phyloP scores from a whole-genome alignment of 176 grass and related monocot genomes.

The Lolium perenne region DNA sequence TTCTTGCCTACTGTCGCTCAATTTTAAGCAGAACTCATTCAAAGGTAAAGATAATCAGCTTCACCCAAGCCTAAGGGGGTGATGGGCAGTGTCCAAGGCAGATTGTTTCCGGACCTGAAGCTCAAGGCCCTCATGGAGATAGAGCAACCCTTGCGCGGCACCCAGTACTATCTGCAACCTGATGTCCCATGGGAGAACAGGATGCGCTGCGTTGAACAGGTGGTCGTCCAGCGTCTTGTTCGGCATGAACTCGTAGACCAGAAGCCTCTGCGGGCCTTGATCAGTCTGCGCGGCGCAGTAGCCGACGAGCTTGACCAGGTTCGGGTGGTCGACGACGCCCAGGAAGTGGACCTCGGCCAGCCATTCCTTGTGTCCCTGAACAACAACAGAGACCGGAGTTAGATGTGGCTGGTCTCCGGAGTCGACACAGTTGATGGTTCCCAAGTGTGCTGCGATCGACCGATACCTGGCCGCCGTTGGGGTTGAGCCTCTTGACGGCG shows the following conservation, averaged over 20 bases:
- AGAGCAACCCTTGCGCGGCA: conserved; percentile 64
- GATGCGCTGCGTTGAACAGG: conserved; percentile 61
- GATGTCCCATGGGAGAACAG: conserved; percentile 58
- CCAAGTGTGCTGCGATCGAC: background rate
- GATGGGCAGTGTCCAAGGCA: background rate
- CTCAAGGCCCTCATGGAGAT: conserved; percentile 70
- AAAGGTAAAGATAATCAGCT: background rate
- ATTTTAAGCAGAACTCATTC: background rate
- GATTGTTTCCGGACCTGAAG: conserved; percentile 46
- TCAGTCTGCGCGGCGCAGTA: conserved; percentile 56
- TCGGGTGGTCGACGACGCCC: conserved; percentile 64
- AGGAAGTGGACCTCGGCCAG: conserved; percentile 74
- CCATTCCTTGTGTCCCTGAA: conserved; percentile 77
- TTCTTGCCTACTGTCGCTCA: background rate
- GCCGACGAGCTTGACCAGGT: conserved; percentile 73
- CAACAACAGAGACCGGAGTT: background rate
- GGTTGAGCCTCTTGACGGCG: conserved; percentile 77
- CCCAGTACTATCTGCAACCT: conserved; percentile 69
- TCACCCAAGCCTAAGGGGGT: background rate
- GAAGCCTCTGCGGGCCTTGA: conserved; percentile 57
- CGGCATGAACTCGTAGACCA: conserved; percentile 78
- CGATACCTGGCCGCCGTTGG: conserved; percentile 56
- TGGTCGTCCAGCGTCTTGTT: conserved; percentile 83
- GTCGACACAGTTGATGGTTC: background rate
- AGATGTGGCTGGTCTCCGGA: background rate